phyloP scores from a whole-genome alignment of 306 rosid species.

The Quillaja saponaria region DNA sequence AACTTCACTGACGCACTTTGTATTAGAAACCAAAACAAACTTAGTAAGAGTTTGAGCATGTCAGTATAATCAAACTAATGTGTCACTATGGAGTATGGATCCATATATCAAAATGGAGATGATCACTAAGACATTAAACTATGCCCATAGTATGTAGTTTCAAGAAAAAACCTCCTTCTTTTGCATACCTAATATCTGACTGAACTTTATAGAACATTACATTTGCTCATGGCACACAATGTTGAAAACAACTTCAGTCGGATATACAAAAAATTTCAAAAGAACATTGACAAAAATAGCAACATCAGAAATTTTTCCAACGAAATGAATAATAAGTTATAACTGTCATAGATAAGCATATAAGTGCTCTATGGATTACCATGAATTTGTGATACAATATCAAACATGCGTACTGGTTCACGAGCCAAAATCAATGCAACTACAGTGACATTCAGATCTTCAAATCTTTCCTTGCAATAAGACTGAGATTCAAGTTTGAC shows the following conservation, averaged over 20 bases:
- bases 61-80: neutral
- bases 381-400: conserved; percentile 6
- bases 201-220: conserved; percentile 1
- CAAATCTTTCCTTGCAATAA: neutral
- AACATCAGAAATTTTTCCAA: neutral
- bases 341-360: neutral
- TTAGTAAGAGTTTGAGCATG: neutral
- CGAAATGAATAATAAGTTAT: neutral
- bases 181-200: neutral
- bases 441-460: neutral
- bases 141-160: neutral
- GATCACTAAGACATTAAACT: conserved; percentile 9
- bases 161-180: neutral
- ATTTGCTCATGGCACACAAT: conserved; percentile 18
- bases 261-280: neutral
- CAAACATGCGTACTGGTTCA: conserved; percentile 14
- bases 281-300: conserved; percentile 6
- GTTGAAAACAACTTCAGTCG: conserved; percentile 9
- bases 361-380: conserved; percentile 1
- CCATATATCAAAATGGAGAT: conserved; percentile 15
- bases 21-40: neutral
- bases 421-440: neutral
- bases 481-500: conserved; percentile 15
- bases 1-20: neutral
- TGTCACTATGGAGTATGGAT: neutral